These are phyloP conservation scores for Globisporangium emineosum DNA, from an alignment of 352 stramenopile species.

Conservation along the genomic window DNA sequence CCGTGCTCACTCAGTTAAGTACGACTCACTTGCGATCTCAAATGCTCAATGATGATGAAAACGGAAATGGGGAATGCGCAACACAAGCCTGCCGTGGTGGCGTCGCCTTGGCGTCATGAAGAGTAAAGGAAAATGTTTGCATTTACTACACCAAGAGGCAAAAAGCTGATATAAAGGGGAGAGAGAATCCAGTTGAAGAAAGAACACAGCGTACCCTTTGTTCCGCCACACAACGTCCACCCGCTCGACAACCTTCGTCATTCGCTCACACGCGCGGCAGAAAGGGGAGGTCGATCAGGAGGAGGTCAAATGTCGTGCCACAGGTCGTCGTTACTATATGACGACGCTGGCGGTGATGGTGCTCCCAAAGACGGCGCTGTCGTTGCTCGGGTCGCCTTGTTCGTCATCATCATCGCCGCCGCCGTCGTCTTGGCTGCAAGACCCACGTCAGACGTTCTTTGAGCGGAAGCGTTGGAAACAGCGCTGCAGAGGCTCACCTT, in stretches of 20 bases:
- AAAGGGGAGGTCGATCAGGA: neutral
- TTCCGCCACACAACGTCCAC: neutral
- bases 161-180: neutral
- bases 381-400: neutral
- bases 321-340: conserved; percentile 16
- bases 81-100: too few species aligned
- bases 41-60: neutral
- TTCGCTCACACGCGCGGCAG: too few species aligned
- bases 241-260: neutral
- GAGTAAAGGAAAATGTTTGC: neutral
- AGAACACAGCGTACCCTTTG: neutral
- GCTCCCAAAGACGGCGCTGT: neutral
- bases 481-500: conserved; percentile 71
- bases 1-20: neutral
- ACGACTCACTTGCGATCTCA: too few species aligned
- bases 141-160: neutral
- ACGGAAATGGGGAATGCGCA: neutral
- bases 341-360: neutral
- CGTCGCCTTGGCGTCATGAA: too few species aligned
- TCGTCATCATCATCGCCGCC: neutral
- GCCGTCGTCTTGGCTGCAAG: neutral
- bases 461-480: conserved; percentile 79
- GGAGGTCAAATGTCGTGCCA: conserved; percentile 13
- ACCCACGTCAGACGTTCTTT: conserved; percentile 52
- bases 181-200: neutral